Conservation (phyloP, 2,329 filamentous ascomycete genomes). For the Colletotrichum tofieldiae region DNA sequence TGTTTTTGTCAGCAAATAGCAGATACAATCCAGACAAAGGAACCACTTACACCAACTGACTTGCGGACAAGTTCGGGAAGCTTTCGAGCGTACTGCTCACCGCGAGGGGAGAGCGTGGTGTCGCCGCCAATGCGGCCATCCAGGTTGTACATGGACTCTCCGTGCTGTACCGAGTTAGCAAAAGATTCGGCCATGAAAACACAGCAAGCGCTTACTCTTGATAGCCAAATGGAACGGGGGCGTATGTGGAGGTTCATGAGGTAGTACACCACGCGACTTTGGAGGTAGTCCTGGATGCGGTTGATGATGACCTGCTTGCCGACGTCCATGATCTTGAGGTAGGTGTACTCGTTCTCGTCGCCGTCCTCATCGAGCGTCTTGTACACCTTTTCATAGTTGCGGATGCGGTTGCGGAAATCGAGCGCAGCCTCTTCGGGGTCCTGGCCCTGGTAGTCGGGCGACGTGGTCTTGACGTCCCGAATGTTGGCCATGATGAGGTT, state of each 20-base stretch:
- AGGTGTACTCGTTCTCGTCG: conserved; percentile 90
- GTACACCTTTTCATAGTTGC: conserved; percentile 98
- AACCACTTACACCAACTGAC: conserved; percentile 82
- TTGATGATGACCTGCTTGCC: conserved; percentile 98
- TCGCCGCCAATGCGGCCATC: conserved; percentile 94
- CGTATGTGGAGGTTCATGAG: conserved; percentile 99
- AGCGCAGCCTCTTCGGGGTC: conserved; percentile 92
- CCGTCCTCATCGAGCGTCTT: conserved; percentile 87
- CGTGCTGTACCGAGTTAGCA: conserved; percentile 73
- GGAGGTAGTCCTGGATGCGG: conserved; percentile 95
- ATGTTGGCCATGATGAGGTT: conserved; percentile 99
- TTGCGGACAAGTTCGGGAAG: conserved; percentile 88
- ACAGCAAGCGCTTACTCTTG: conserved; percentile 74
- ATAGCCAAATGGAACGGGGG: conserved; percentile 96
- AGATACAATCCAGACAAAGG: background rate
- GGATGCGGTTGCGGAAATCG: conserved; percentile 94
- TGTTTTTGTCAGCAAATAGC: conserved; percentile 42
- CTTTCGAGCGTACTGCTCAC: conserved; percentile 87
- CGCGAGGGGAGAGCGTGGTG: conserved; percentile 86
- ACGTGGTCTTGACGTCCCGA: conserved; percentile 95
- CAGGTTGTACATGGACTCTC: conserved; percentile 94
- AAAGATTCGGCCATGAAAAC: background rate
- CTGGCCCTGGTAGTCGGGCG: conserved; percentile 93
- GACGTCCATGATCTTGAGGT: conserved; percentile 97
- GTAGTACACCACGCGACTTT: conserved; percentile 97